Evolutionary conservation across 305 asterid species (phyloP).

Genomic region (Plantago coronopus): DNA sequence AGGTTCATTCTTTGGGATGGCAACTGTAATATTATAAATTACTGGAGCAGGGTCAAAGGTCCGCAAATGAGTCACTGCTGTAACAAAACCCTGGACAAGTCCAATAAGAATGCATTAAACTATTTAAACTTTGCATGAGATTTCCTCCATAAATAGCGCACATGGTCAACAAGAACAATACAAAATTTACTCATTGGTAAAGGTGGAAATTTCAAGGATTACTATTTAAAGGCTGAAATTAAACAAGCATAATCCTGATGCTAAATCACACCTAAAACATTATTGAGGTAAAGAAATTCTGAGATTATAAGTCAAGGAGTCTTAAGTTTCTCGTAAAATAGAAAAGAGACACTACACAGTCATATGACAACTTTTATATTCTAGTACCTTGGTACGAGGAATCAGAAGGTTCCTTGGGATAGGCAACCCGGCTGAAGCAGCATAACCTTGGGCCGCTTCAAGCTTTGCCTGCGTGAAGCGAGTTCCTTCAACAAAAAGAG

Average conservation of each 20-base stretch:
- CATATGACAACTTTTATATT: neutral
- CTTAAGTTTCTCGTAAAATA: neutral
- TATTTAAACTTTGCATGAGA: neutral
- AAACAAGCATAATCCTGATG: neutral
- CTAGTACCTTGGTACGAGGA: conserved; percentile 72
- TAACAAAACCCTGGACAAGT: conserved; percentile 71
- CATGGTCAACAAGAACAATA: conserved; percentile 13
- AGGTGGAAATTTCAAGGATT: neutral
- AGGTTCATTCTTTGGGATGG: conserved; percentile 65
- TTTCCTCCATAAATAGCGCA: conserved; percentile 7
- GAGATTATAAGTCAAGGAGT: neutral
- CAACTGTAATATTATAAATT: conserved; percentile 58
- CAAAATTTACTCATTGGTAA: neutral
- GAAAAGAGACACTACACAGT: neutral
- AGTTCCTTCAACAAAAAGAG: conserved; percentile 78
- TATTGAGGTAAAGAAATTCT: neutral
- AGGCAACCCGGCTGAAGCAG: conserved; percentile 55
- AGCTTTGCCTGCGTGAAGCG: conserved; percentile 69
- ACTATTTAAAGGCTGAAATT: no score
- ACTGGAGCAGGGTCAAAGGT: conserved; percentile 66
- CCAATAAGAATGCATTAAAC: conserved; percentile 20
- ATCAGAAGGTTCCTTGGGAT: conserved; percentile 63
- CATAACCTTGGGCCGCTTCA: conserved; percentile 63
- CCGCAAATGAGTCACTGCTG: conserved; percentile 61
- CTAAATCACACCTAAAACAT: neutral